Evolutionary conservation across 179 eudicot species (phyloP).

Genomic region (Silene vulgaris): DNA sequence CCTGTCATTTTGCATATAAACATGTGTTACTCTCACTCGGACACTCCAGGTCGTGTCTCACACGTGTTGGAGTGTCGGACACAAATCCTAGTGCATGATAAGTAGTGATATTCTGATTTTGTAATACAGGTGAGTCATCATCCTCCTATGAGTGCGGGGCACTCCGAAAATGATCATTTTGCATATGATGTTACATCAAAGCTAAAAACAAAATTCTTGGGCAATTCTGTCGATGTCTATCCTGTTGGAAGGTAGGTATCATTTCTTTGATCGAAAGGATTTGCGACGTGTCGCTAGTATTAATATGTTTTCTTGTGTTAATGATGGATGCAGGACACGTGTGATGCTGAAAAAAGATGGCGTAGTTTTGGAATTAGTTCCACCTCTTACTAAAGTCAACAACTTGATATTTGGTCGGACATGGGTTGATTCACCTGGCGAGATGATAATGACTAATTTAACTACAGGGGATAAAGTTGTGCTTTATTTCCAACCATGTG

Average conservation of each 20-base stretch:
- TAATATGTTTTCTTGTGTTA: conserved; percentile 2
- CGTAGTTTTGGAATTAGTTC: conserved; percentile 83
- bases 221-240: conserved; percentile 86
- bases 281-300: not conserved
- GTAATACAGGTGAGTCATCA: conserved; percentile 73
- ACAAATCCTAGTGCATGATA: not conserved
- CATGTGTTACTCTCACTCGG: too few relatives aligned
- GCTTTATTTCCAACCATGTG: conserved; percentile 93
- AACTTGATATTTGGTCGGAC: conserved; percentile 94
- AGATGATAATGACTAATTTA: conserved; percentile 77
- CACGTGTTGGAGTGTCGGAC: too few relatives aligned
- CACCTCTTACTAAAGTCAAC: conserved; percentile 83
- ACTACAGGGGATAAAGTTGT: conserved; percentile 94
- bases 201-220: conserved; percentile 84
- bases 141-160: conserved; percentile 98
- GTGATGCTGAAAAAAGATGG: conserved; percentile 72
- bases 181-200: conserved; percentile 84
- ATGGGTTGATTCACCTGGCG: conserved; percentile 95
- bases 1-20: conserved; percentile 4
- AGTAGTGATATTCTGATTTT: conserved; percentile 6
- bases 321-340: conserved; percentile 54
- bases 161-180: conserved; percentile 92
- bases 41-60: too few relatives aligned
- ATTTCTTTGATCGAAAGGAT: not conserved
- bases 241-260: conserved; percentile 86